Base-by-base conservation (phyloP, 2,329 filamentous ascomycete species). In the Alternaria sp. region DNA sequence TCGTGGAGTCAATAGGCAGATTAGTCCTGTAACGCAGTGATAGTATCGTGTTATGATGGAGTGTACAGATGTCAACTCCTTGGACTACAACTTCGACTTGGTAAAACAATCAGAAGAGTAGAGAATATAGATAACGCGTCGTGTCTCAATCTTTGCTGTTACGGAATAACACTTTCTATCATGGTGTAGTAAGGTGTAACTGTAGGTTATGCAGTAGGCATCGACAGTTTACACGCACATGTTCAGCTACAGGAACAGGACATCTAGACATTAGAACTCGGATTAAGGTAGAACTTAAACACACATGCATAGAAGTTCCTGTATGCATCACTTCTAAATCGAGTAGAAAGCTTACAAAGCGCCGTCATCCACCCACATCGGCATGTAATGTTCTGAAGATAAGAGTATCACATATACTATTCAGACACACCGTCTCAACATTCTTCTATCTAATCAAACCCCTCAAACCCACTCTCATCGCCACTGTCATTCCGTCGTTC, bases 401-500 rank as follows among this genome's bases (percentile, higher is more conserved):
- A n/a, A n/a, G n/a, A n/a, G n/a, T n/a, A n/a, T n/a, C n/a, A n/a
- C n/a, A n/a, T n/a, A n/a, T n/a, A n/a, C n/a, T n/a, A n/a, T n/a
- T n/a, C n/a, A n/a, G n/a, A n/a, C n/a, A n/a, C n/a, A n/a, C n/a
- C n/a, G n/a, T n/a, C n/a, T n/a, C n/a, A n/a, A n/a, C n/a, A n/a
- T n/a, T n/a, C n/a, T n/a, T n/a, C n/a, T n/a, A n/a, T 18, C 18
- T 64, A 66, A 61, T 81, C 81, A 64, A 83, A 82, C 6, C 82
- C 82, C 53, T 77, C 80, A 75, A 83, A 83, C 10, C 30, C 56
- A 20, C 60, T 60, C 37, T 51, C 66, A 6, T n/a, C 58, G 4
- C 45, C 70, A 53, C 28, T 28, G 4, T 28, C 26, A 9, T 28
- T 9, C 2, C 26, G 3, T 28, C 26, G 26, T 5, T 10, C 26